Evolutionary conservation across 768 basidiomycete genomes (phyloP), one percentile per base, ranked within the genome.

Genomic region (Suillus subaureus): DNA sequence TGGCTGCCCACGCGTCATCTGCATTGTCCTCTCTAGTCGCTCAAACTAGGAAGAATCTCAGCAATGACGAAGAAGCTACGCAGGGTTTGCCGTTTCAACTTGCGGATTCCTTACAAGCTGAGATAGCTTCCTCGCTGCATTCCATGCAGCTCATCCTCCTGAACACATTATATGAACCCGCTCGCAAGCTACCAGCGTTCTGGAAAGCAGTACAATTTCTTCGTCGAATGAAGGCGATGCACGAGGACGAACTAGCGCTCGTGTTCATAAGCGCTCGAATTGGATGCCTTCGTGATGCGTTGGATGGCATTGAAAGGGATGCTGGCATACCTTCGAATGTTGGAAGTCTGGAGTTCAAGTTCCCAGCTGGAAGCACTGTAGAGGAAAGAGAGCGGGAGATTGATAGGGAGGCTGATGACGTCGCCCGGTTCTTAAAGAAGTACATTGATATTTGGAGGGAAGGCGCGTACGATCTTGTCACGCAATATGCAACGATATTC

Each of bases 381-480:
- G 70, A 76, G 66, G 68, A 74, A 71, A 64, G 79, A 72, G 69
- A 82, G 79, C 66, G 75, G 81, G 65, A 78, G 63, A 63, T 85
- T 85, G 87, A 89, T 60, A 78, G 85, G 61, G 87, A 90, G 66
- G 84, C 84, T 64, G 89, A 90, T 65, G 92, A 93, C 64, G 82
- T 92, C 52, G 86, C 90, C 42, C 80, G 89, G 42, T 95, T 89
- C 78, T 81, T 97, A 67, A 90, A 93, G 71, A 90, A 87, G 73
- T 96, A 94, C 76, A 87, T 97, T 68, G 96, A 97, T 72, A 77
- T 89, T 13, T 97, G 96, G 90, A 83, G 96, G 61, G 96, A 98
- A 78, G 90, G 92, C 55, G 91, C 94, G 26, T 92, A 96, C 79
- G 95, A 98, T 76, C 87, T 96, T 75, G 84, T 97, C 70, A 92